Evolutionary conservation across 1,284 basidiomycete species (phyloP), one percentile per base, ranked within the genome.

Genomic region (Cystobasidiaceae sp.): DNA sequence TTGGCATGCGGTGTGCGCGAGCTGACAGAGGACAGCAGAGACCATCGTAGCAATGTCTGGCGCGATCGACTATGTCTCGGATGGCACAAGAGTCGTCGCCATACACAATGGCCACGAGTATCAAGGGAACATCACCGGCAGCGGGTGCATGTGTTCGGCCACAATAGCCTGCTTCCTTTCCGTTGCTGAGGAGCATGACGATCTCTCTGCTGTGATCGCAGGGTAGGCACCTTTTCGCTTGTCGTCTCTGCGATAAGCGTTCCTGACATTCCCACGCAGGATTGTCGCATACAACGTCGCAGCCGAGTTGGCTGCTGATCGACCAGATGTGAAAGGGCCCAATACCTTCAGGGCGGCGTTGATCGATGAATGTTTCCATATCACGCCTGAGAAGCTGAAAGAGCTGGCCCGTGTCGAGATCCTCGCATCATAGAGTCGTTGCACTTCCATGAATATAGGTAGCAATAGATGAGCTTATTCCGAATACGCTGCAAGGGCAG

Each of bases 331-430:
- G 27, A 81, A 80, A 52, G 93, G 93, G 0, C 87, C 90, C 3
- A 91, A 90, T 44, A 89, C 90, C 0, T 96, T 97, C 79, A 78
- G 94, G 23, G 82, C 89, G 19, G 90, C 87, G 0, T 79, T 97
- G 59, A 87, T 97, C 39, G 93, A 97, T 74, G 86, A 59, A 27
- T 59, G 56, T 25, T 48, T 32, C 44, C 45, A 59, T 17, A 27
- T 59, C 7, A 49, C 30, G n/a, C 4, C 28, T 8, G n/a, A 49
- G n/a, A 41, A 48, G 25, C n/a, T 59, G 34, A 11, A 59, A 30
- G 19, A 59, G 45, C 9, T 25, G 25, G 56, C 56, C 11, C 21
- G 56, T 4, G 21, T 59, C 4, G n/a, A 23, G 19, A 46, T 59
- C 9, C 28, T 59, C 8, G 45, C 32, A 21, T 8, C 9, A 11